Evolutionary conservation across 768 basidiomycete species (phyloP).

Genomic region (Artomyces pyxidatus): DNA sequence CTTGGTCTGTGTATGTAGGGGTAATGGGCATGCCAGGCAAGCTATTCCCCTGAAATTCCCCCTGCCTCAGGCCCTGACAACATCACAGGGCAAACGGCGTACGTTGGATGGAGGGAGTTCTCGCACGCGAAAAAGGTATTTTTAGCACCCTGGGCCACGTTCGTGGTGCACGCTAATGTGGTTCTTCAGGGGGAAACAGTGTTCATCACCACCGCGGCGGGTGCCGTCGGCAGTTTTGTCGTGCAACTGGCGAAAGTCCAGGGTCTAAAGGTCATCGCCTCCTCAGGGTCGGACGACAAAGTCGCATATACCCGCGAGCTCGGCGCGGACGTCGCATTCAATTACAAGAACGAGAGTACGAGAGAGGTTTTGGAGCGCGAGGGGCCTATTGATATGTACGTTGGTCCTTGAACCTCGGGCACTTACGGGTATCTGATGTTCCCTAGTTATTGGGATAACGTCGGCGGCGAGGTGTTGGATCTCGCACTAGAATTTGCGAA

Average conservation of each 20-base stretch:
- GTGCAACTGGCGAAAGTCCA: conserved; percentile 34
- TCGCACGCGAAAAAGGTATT: conserved; percentile 31
- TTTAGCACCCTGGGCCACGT: not conserved
- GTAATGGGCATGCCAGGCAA: conserved; percentile 36
- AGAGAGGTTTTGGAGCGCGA: conserved; percentile 44
- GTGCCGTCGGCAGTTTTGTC: conserved; percentile 23
- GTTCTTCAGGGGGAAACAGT: conserved; percentile 36
- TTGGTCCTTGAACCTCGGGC: not conserved
- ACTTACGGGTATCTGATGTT: not conserved
- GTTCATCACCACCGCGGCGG: conserved; percentile 40
- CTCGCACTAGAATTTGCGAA: conserved; percentile 17
- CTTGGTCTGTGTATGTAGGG: conserved; percentile 43
- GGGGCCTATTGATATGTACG: conserved; percentile 47
- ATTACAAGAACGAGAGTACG: conserved; percentile 58
- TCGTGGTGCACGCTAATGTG: not conserved
- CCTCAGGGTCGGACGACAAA: conserved; percentile 69
- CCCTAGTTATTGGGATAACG: not conserved
- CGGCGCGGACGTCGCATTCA: conserved; percentile 64
- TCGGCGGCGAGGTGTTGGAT: conserved; percentile 21
- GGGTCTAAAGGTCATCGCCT: conserved; percentile 57
- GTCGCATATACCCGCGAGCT: conserved; percentile 49
- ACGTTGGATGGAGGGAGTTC: conserved; percentile 34
- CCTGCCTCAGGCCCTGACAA: not conserved
- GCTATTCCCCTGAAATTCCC: not conserved
- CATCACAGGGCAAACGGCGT: conserved; percentile 29